A percentile compares a stretch with the other conserved stretches of the same genome.
Evolutionary conservation across 2,329 filamentous ascomycete species (phyloP).

Genomic region (Aspergillus oerlinghausenensis): DNA sequence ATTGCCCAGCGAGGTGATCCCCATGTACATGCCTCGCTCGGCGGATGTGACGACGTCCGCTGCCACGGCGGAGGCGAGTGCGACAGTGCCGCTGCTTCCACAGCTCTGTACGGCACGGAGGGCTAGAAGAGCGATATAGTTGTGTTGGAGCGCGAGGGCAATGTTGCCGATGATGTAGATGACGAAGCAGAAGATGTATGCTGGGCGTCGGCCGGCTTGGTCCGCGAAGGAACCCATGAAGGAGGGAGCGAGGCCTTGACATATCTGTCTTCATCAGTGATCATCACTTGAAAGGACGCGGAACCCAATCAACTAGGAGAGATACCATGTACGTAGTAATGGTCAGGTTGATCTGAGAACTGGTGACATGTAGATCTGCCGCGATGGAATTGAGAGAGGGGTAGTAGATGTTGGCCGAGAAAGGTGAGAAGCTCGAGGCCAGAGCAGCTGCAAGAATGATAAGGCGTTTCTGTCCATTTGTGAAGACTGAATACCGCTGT

Average conservation of each 20-base stretch:
- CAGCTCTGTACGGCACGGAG: constrained; percentile 43
- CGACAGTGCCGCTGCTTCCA: constrained; percentile 39
- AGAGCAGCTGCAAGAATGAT: constrained; percentile 37
- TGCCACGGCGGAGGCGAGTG: constrained; percentile 37
- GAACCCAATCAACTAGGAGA: background rate
- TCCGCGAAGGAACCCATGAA: constrained; percentile 47
- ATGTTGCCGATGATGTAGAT: constrained; percentile 42
- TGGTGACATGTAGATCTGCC: constrained; percentile 24
- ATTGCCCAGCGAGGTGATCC: constrained; percentile 25
- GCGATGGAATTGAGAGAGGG: constrained; percentile 35
- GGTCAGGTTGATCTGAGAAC: constrained; percentile 23
- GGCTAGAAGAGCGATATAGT: constrained; percentile 33
- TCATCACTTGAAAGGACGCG: background rate
- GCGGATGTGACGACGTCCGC: constrained; percentile 38
- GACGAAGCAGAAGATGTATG: constrained; percentile 43
- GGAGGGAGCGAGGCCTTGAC: constrained; percentile 49
- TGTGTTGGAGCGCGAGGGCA: constrained; percentile 36
- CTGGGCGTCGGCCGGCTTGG: constrained; percentile 44
- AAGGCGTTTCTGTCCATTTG: constrained; percentile 27
- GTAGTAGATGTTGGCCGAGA: constrained; percentile 43
- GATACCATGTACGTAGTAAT: constrained; percentile 32
- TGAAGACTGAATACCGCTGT: constrained; percentile 29
- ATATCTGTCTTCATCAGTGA: constrained; percentile 29
- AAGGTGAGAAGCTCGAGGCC: constrained; percentile 40
- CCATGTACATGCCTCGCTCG: constrained; percentile 42